Evolutionary conservation across 495 filamentous ascomycete genomes (phyloP).

Genomic region (Tuber magnatum): DNA sequence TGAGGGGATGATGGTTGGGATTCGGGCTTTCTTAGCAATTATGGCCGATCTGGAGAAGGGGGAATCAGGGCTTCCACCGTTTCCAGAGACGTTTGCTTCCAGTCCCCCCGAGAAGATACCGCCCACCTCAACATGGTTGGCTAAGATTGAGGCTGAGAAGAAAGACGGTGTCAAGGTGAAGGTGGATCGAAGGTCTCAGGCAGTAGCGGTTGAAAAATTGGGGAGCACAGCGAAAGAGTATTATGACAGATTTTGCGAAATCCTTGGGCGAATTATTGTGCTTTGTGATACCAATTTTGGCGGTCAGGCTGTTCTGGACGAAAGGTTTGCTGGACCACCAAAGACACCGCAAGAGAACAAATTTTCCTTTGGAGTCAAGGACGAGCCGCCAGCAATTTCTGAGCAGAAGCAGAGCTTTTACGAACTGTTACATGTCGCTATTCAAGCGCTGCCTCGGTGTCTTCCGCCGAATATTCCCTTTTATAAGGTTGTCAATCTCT

Average conservation of each 20-base stretch:
- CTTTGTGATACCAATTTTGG: slow-evolving; percentile 95
- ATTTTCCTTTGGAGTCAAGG: slow-evolving; percentile 71
- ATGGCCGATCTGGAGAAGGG: slow-evolving; percentile 90
- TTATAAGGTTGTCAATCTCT: slow-evolving; percentile 86
- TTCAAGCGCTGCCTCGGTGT: slow-evolving; percentile 89
- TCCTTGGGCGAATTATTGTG: slow-evolving; percentile 88
- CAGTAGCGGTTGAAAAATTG: slow-evolving; percentile 66
- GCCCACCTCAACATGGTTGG: slow-evolving; percentile 51
- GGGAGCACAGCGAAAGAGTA: slow-evolving; percentile 70
- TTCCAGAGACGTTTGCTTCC: slow-evolving; percentile 57
- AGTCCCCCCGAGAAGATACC: slow-evolving; percentile 45
- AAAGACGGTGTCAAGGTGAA: slow-evolving; percentile 39
- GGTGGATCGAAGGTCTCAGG: slow-evolving; percentile 58
- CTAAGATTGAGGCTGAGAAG: slow-evolving; percentile 41
- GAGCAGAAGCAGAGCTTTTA: slow-evolving; percentile 95
- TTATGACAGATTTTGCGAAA: slow-evolving; percentile 85
- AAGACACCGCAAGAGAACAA: slow-evolving; percentile 92
- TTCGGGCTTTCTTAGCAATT: slow-evolving; percentile 82
- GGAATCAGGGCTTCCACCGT: slow-evolving; percentile 69
- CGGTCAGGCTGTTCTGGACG: slow-evolving; percentile 87
- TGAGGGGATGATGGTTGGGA: slow-evolving; percentile 92
- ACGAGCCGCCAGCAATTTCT: slow-evolving; percentile 66
- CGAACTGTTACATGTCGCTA: slow-evolving; percentile 87
- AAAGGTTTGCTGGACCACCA: slow-evolving; percentile 82
- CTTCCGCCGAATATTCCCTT: slow-evolving; percentile 84